Percentiles rank a stretch among this genome's conserved stretches.
Evolutionary conservation across 1,284 basidiomycete species (phyloP).

Genomic region (Microbotryum intermedium): DNA sequence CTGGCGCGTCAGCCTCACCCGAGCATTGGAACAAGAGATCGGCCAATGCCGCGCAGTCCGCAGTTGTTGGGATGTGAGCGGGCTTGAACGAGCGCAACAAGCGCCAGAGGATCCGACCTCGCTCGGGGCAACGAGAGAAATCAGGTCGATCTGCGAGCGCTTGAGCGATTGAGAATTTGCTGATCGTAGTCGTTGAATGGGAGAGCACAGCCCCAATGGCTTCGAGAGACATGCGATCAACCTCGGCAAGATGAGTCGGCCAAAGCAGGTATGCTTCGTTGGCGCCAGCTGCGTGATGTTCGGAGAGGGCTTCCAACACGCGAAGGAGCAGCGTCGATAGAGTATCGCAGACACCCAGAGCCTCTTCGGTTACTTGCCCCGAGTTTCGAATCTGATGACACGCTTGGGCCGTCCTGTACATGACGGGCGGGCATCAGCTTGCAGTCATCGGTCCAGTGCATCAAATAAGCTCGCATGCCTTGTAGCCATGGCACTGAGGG

Average conservation of each 20-base stretch:
- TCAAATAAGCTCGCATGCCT: too few relatives aligned
- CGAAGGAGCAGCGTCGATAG: not conserved
- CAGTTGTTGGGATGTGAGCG: not conserved
- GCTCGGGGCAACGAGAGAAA: not conserved
- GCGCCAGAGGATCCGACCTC: conserved; percentile 9
- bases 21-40: conserved; percentile 10
- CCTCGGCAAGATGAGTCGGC: not conserved
- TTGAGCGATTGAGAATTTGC: conserved; percentile 15
- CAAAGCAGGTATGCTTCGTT: conserved; percentile 11
- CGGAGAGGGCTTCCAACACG: not conserved
- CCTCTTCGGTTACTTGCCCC: not conserved
- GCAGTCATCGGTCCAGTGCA: conserved; percentile 26
- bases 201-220: conserved; percentile 9
- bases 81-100: conserved; percentile 8
- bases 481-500: too few relatives aligned
- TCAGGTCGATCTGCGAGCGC: conserved; percentile 1
- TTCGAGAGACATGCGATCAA: not conserved
- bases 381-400: conserved; percentile 18
- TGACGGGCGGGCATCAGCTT: conserved; percentile 46
- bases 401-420: conserved; percentile 54
- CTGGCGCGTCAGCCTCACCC: conserved; percentile 7
- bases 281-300: not conserved
- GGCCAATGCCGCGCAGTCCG: conserved; percentile 16
- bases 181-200: conserved; percentile 5
- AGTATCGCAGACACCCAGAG: not conserved